These are phyloP conservation scores for Jaapia argillacea DNA, from an alignment of 768 basidiomycete species.

Conservation along the genomic window DNA sequence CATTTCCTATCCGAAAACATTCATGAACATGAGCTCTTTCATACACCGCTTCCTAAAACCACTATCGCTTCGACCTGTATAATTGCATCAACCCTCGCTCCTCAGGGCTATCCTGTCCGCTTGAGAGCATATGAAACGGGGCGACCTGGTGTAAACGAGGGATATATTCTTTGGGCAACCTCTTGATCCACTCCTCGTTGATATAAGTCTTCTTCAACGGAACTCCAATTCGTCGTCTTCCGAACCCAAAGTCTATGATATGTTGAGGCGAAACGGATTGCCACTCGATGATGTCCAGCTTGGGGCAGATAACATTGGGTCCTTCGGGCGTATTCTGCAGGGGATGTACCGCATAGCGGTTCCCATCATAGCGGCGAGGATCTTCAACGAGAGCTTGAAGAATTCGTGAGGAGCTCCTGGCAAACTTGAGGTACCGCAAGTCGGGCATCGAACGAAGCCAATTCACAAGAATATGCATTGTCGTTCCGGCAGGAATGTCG, in stretches of 20 bases:
- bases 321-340: no score
- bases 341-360: no score
- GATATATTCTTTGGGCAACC: slow-evolving; percentile 14
- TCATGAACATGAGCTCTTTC: no score
- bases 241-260: slow-evolving; percentile 18
- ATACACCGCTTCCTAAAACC: no score
- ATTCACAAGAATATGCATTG: slow-evolving; percentile 25
- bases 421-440: slow-evolving; percentile 16
- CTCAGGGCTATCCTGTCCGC: slow-evolving; percentile 34
- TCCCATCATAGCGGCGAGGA: background rate
- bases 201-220: slow-evolving; percentile 45
- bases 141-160: slow-evolving; percentile 16
- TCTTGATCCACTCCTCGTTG: slow-evolving; percentile 18
- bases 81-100: no score
- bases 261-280: slow-evolving; percentile 16
- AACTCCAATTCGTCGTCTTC: slow-evolving; percentile 27
- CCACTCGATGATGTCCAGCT: slow-evolving; percentile 35
- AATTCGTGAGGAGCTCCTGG: no score
- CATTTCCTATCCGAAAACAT: no score
- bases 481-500: slow-evolving; percentile 22
- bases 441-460: slow-evolving; percentile 53
- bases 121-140: slow-evolving; percentile 18
- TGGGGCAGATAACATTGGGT: slow-evolving; percentile 38
- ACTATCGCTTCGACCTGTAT: no score
- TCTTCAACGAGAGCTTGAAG: no score